Base-by-base conservation (phyloP, 2,329 filamentous ascomycete species). In the Xylariomycetidae sp. region DNA sequence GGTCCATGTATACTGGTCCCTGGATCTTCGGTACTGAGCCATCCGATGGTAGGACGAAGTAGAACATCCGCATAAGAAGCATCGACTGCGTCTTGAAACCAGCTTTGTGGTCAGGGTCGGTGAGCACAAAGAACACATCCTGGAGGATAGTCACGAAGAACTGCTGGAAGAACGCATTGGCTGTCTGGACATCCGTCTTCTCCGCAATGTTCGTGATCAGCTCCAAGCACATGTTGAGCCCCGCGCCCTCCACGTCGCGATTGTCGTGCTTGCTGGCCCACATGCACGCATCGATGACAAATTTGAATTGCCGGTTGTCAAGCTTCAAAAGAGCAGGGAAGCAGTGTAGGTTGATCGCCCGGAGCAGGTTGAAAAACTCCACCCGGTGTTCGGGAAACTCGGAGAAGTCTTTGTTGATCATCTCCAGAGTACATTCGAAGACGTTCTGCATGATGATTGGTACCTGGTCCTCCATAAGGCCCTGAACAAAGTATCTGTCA, bases 261-360 rank as follows among this genome's bases (percentile, higher is more conserved):
- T 98, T 98, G 67, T 98, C 92, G 63, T 98, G 92, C 70, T 98
- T 98, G 70, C 90, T 95, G n/a, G 93, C 92, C 93, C 92, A 98
- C 74, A 96, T 88, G 71, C 93, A 98, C 22, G 90, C 94, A 61
- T 98, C 92, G 47, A 98, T 96, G 52, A 98, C 89, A 56, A 96
- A 94, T 67, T 98, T 98, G 78, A 98, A 98, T 57, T 95, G 92
- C 39, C 87, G 80, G 53, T 86, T 90, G 57, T 98, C 90, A 20
- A 98, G 79, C 63, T 94, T 93, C 46, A 98, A 73, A 15, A 98
- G 74, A 1, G 92, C 79, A 29, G 87, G 87, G 79, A 98, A 98
- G 64, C 92, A 98, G 60, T 94, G 87, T 29, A 96, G 68, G 61
- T 98, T 98, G 65, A 98, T 96, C 10, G 90, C 86, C 48, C 93